These are phyloP conservation scores for Typha latifolia DNA, from an alignment of 176 grass and related monocot genomes.

Conservation along the genomic window DNA sequence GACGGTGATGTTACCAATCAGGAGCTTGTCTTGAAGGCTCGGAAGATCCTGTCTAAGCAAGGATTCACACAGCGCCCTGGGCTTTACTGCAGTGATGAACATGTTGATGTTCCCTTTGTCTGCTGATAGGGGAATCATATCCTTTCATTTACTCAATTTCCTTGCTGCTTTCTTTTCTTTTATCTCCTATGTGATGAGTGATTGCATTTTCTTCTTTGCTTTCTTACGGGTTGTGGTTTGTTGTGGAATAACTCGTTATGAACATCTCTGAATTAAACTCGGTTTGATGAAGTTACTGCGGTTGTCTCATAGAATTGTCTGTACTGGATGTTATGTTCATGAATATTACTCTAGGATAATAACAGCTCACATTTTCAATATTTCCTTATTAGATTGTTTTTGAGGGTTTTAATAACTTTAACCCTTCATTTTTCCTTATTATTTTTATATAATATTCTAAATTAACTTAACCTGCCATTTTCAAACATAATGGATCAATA, in stretches of 20 bases:
- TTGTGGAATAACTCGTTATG: not conserved
- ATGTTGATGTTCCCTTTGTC: constrained; percentile 71
- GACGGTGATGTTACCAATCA: constrained; percentile 46
- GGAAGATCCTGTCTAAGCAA: constrained; percentile 56
- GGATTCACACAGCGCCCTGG: constrained; percentile 79
- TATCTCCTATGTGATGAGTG: not conserved
- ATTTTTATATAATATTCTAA: too few species aligned
- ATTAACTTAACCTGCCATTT: too few species aligned
- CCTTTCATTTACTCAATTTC: not conserved
- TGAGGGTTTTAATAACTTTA: too few species aligned
- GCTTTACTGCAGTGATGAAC: constrained; percentile 72
- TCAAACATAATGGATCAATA: too few species aligned
- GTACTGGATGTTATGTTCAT: too few species aligned
- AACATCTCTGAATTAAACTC: not conserved
- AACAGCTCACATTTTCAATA: too few species aligned
- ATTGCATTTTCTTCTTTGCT: not conserved
- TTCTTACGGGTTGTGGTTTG: not conserved
- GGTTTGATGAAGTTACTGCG: not conserved
- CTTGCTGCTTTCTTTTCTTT: not conserved
- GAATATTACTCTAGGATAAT: too few species aligned
- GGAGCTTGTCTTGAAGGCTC: constrained; percentile 59
- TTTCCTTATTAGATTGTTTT: too few species aligned
- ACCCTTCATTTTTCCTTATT: too few species aligned
- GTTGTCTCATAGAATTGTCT: too few species aligned
- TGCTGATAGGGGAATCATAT: constrained; percentile 32